Evolutionary conservation across 2,329 filamentous ascomycete genomes (phyloP).

Genomic region (Ascochyta fabae): DNA sequence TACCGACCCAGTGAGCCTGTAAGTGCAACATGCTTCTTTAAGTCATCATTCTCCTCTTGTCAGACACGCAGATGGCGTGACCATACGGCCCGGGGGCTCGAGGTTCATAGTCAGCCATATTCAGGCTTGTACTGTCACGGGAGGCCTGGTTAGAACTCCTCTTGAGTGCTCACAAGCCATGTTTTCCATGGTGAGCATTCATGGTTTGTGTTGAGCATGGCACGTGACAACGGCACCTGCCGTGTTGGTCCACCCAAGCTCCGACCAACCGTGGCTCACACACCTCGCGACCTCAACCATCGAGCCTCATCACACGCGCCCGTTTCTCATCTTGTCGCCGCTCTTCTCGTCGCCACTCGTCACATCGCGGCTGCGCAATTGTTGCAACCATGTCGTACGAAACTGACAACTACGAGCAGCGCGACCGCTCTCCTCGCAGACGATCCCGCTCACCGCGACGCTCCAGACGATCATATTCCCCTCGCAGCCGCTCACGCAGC

Average conservation of each 20-base stretch:
- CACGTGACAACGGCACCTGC: conserved; percentile 26
- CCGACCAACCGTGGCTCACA: conserved; percentile 27
- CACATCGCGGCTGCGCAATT: conserved; percentile 18
- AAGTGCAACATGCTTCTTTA: conserved; percentile 22
- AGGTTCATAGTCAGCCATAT: background rate
- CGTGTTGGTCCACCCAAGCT: conserved; percentile 18
- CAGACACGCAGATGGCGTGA: conserved; percentile 2
- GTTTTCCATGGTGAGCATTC: conserved; percentile 13
- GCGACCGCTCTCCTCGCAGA: conserved; percentile 73
- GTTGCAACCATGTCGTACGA: conserved; percentile 45
- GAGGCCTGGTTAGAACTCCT: background rate
- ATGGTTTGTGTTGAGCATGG: conserved; percentile 12
- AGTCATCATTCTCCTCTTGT: conserved; percentile 9
- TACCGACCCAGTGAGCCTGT: conserved; percentile 35
- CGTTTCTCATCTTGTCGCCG: conserved; percentile 21
- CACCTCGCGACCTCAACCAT: conserved; percentile 30
- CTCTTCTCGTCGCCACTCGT: conserved; percentile 11
- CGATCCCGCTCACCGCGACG: conserved; percentile 56
- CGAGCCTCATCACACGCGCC: conserved; percentile 37
- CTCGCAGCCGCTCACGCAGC: conserved; percentile 78
- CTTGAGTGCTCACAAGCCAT: background rate
- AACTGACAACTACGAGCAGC: conserved; percentile 48
- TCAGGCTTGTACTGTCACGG: background rate
- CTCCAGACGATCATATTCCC: conserved; percentile 67
- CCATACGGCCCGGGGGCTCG: background rate